Evolutionary conservation across 1,139 yeast genomes (phyloP).

Genomic region (Yamadazyma friedrichii): DNA sequence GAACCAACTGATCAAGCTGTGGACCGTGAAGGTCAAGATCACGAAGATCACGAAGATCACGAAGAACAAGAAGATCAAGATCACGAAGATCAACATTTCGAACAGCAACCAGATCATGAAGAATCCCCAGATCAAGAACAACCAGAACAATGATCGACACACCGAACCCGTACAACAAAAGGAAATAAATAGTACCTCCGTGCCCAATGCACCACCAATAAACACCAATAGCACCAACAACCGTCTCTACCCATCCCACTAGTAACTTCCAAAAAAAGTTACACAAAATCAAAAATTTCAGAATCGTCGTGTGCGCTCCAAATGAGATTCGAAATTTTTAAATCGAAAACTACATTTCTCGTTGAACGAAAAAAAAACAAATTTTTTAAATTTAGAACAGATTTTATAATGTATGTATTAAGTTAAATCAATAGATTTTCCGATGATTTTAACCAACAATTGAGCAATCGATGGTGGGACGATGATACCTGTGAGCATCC

Average conservation of each 20-base stretch:
- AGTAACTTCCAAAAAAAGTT: too few relatives aligned
- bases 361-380: conserved; percentile 6
- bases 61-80: conserved; percentile 6
- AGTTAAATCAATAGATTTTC: neutral
- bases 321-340: conserved; percentile 1
- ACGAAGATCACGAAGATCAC: conserved; percentile 4
- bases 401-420: conserved; percentile 2
- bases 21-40: neutral
- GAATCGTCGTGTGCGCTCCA: conserved; percentile 4
- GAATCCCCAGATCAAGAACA: too few relatives aligned
- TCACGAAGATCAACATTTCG: conserved; percentile 1
- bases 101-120: too few relatives aligned
- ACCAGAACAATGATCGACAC: too few relatives aligned
- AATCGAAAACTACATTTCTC: neutral
- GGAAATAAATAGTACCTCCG: too few relatives aligned
- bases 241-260: too few relatives aligned
- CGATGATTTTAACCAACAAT: neutral
- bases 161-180: too few relatives aligned
- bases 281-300: conserved; percentile 2
- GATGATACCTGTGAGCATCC: too few relatives aligned
- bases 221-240: too few relatives aligned
- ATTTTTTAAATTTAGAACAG: conserved; percentile 4
- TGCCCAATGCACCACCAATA: too few relatives aligned
- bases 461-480: too few relatives aligned
- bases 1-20: neutral